phyloP scores from a whole-genome alignment of 2,329 filamentous ascomycete species.

The Biscogniauxia sp. region DNA sequence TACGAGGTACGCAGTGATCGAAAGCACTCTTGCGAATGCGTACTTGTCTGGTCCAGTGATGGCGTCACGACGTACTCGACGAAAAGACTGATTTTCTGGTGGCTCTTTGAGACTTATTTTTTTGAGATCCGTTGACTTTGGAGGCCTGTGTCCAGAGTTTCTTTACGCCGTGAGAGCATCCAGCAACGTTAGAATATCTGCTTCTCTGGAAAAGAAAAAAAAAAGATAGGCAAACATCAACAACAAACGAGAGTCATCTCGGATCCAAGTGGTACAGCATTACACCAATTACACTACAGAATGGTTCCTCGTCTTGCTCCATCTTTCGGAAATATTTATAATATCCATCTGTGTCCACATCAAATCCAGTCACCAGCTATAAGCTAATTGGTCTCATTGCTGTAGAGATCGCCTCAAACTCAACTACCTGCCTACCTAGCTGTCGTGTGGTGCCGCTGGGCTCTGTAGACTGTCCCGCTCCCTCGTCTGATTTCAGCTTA shows the following conservation, averaged over 20 bases:
- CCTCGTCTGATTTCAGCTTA: not conserved
- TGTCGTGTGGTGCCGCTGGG: not conserved
- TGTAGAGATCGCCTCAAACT: not conserved
- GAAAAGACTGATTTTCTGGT: not conserved
- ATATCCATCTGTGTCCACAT: not conserved
- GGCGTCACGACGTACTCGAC: not conserved
- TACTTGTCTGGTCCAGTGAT: not conserved
- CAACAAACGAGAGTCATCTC: not conserved
- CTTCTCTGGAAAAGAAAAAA: too few species aligned
- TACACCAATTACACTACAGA: not conserved
- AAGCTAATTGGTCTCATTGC: not conserved
- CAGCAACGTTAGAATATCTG: not conserved
- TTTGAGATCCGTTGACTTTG: not conserved
- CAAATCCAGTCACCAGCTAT: not conserved
- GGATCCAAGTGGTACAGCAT: not conserved
- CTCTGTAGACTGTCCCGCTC: not conserved
- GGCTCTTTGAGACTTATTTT: not conserved
- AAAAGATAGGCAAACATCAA: not conserved
- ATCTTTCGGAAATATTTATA: not conserved
- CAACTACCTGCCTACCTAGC: not conserved
- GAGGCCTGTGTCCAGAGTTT: not conserved
- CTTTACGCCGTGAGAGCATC: not conserved
- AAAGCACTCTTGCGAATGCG: not conserved
- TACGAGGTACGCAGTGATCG: slow-evolving; percentile 16
- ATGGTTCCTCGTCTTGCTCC: not conserved